These are phyloP conservation scores for Lichtheimia ramosa DNA, from an alignment of 371 early-diverging fungal species.

Conservation along the genomic window DNA sequence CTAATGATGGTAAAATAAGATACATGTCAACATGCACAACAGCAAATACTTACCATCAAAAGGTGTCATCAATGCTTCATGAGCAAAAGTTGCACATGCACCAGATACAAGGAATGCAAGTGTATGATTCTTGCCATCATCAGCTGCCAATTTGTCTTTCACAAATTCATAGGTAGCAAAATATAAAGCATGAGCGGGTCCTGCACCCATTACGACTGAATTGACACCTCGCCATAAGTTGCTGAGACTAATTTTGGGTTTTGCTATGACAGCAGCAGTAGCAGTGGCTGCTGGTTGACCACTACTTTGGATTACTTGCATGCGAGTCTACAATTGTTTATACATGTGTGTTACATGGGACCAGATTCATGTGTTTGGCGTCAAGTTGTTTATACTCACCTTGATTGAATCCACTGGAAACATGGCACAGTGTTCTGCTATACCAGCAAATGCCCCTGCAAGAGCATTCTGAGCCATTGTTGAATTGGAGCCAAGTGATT, in stretches of 20 bases:
- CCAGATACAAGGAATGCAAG: slow-evolving; percentile 81
- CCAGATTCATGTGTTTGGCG: background rate
- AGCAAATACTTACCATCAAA: slow-evolving; percentile 72
- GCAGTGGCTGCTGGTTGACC: slow-evolving; percentile 3
- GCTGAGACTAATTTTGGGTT: slow-evolving; percentile 24
- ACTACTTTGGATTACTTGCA: slow-evolving; percentile 41
- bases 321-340: slow-evolving; percentile 31
- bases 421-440: slow-evolving; percentile 94
- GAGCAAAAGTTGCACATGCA: slow-evolving; percentile 85
- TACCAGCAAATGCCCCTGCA: slow-evolving; percentile 96
- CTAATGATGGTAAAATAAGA: slow-evolving; percentile 30
- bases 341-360: background rate
- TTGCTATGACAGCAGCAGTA: background rate
- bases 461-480: slow-evolving; percentile 77
- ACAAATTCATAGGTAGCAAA: slow-evolving; percentile 93
- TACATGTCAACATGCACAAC: slow-evolving; percentile 30
- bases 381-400: slow-evolving; percentile 43
- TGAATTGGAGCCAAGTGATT: slow-evolving; percentile 80
- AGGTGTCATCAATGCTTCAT: slow-evolving; percentile 93
- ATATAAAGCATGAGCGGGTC: slow-evolving; percentile 95
- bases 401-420: slow-evolving; percentile 95
- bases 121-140: slow-evolving; percentile 62
- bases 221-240: slow-evolving; percentile 92
- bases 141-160: slow-evolving; percentile 57
- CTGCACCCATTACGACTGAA: slow-evolving; percentile 91